phyloP scores from a whole-genome alignment of 202 grass and related monocot genomes.

The Setaria italica region DNA sequence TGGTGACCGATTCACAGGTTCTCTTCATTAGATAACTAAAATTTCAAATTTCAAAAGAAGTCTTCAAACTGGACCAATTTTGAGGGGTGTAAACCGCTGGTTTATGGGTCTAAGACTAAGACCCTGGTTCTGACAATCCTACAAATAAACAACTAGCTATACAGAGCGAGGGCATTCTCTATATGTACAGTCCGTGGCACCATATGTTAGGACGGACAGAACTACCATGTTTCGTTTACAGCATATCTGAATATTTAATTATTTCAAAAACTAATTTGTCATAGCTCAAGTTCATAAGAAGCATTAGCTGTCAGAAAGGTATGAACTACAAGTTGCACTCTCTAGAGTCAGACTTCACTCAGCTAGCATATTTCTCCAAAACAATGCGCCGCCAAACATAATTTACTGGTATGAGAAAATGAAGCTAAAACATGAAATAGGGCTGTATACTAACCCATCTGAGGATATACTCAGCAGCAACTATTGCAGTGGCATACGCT shows the following conservation, averaged over 20 bases:
- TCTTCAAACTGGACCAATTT: not conserved
- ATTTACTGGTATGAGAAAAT: conserved; percentile 11
- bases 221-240: not conserved
- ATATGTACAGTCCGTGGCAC: not conserved
- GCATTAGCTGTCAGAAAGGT: conserved; percentile 11
- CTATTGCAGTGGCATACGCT: conserved; percentile 79
- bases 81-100: not conserved
- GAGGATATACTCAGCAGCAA: conserved; percentile 86
- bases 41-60: not conserved
- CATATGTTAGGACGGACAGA: not conserved
- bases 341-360: conserved; percentile 16
- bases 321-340: not conserved
- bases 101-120: not conserved
- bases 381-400: conserved; percentile 21
- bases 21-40: not conserved
- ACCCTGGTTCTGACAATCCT: conserved; percentile 4
- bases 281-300: not conserved
- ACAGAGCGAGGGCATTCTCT: not conserved
- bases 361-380: conserved; percentile 26
- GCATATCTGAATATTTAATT: not conserved
- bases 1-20: not conserved
- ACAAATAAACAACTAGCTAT: conserved; percentile 6
- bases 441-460: conserved; percentile 67
- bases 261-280: not conserved
- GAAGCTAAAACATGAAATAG: conserved; percentile 27